Evolutionary conservation across 1,139 yeast species (phyloP).

Genomic region (Geotrichum carabidarum): DNA sequence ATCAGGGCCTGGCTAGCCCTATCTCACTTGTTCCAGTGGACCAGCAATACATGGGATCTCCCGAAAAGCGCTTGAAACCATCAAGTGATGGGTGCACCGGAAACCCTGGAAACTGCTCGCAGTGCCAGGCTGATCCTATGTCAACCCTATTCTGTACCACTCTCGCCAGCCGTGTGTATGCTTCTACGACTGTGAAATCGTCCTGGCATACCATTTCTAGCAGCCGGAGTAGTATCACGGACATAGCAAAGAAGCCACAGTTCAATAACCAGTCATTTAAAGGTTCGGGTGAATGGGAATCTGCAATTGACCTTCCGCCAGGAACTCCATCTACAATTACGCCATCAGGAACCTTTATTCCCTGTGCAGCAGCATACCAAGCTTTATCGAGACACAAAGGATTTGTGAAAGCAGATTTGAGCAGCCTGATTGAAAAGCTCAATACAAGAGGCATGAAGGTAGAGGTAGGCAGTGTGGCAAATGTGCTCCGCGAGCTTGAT

Average conservation of each 20-base stretch:
- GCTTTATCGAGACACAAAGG: conserved; percentile 76
- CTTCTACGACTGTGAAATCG: conserved; percentile 11
- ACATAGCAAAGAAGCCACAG: background rate
- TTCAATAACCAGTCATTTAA: conserved; percentile 3
- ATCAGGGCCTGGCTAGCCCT: conserved; percentile 3
- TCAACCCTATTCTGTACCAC: conserved; percentile 84
- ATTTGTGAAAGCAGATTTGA: conserved; percentile 66
- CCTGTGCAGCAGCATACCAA: conserved; percentile 84
- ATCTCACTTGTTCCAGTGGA: conserved; percentile 12
- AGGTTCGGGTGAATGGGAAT: conserved; percentile 8
- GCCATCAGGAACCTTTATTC: conserved; percentile 56
- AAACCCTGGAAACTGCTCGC: conserved; percentile 79
- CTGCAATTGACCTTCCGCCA: conserved; percentile 29
- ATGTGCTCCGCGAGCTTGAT: conserved; percentile 73
- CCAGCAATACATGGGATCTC: conserved; percentile 6
- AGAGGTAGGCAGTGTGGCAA: conserved; percentile 81
- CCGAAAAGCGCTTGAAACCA: background rate
- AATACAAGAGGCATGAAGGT: conserved; percentile 84
- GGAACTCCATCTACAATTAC: conserved; percentile 25
- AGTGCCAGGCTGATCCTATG: conserved; percentile 84
- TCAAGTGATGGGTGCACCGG: conserved; percentile 58
- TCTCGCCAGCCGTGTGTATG: conserved; percentile 48
- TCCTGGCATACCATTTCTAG: conserved; percentile 7
- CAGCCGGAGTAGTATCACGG: background rate
- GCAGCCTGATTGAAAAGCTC: conserved; percentile 66